phyloP scores from a whole-genome alignment of 345 rosid species.

The Triadica sebifera region DNA sequence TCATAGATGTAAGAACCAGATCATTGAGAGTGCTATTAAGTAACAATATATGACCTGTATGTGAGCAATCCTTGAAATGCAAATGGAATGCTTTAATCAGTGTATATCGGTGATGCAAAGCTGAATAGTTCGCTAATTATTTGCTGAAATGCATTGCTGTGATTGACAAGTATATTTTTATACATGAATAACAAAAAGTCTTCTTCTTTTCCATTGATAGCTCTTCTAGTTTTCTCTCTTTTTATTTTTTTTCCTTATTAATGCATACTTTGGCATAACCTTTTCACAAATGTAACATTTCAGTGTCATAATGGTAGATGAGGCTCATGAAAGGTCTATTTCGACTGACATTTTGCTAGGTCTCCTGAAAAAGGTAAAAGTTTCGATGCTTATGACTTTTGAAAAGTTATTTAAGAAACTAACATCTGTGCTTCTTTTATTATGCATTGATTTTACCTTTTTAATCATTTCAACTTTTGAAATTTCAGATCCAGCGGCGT shows the following conservation, averaged over 20 bases:
- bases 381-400: conserved; percentile 1
- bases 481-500: conserved; percentile 69
- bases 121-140: background rate
- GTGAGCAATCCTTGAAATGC: background rate
- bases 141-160: background rate
- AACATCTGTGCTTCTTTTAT: conserved; percentile 3
- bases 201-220: background rate
- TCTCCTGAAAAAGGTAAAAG: conserved; percentile 79
- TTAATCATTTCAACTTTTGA: conserved; percentile 10
- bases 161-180: background rate
- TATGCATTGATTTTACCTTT: background rate
- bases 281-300: conserved; percentile 7
- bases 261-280: background rate
- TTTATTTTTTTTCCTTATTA: background rate
- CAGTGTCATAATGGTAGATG: conserved; percentile 98
- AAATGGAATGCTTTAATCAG: background rate
- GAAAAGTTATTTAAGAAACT: conserved; percentile 11
- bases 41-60: background rate
- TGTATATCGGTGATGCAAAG: background rate
- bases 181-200: background rate
- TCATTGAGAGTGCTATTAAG: background rate
- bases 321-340: conserved; percentile 98
- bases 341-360: conserved; percentile 94
- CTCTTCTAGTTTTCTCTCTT: background rate
- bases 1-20: background rate